Percentiles rank a stretch among this genome's conserved stretches.
Evolutionary conservation across 2,329 filamentous ascomycete genomes (phyloP).

Genomic region (Atkinsonella texensis): DNA sequence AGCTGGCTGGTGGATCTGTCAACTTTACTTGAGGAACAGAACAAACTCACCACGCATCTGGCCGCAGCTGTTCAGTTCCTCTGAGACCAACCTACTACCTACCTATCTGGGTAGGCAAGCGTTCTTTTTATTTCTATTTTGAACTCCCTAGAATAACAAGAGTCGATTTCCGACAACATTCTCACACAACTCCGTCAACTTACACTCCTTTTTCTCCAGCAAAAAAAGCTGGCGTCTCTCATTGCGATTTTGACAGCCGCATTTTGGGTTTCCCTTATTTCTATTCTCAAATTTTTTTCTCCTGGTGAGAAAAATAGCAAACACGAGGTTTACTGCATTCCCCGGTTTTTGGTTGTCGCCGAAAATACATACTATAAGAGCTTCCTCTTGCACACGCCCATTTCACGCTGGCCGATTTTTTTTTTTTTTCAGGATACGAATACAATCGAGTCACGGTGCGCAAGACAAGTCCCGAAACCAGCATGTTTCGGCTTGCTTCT

Average conservation of each 20-base stretch:
- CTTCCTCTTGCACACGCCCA: not conserved
- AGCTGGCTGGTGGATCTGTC: conserved; percentile 7
- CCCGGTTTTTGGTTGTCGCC: not conserved
- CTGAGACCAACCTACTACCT: not conserved
- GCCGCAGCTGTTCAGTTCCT: conserved; percentile 1
- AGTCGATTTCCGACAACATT: not conserved
- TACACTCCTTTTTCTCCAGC: not conserved
- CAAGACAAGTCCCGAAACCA: not conserved
- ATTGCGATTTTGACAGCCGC: not conserved
- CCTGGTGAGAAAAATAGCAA: not conserved
- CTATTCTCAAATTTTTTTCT: not conserved
- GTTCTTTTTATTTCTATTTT: not conserved
- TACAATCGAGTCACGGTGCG: not conserved
- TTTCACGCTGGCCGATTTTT: not conserved
- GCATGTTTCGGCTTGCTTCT: conserved; percentile 9
- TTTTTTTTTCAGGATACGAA: conserved; percentile 7
- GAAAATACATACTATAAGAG: not conserved
- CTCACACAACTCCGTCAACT: not conserved
- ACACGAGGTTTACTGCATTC: not conserved
- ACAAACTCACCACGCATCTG: not conserved
- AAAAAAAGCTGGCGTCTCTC: not conserved
- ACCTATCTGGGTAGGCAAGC: not conserved
- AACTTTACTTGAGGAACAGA: not conserved
- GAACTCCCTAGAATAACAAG: not conserved
- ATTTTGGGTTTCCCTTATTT: not conserved